These are phyloP conservation scores for Fusarium coicis DNA, from an alignment of 2,329 filamentous ascomycete genomes.

Conservation along the genomic window DNA sequence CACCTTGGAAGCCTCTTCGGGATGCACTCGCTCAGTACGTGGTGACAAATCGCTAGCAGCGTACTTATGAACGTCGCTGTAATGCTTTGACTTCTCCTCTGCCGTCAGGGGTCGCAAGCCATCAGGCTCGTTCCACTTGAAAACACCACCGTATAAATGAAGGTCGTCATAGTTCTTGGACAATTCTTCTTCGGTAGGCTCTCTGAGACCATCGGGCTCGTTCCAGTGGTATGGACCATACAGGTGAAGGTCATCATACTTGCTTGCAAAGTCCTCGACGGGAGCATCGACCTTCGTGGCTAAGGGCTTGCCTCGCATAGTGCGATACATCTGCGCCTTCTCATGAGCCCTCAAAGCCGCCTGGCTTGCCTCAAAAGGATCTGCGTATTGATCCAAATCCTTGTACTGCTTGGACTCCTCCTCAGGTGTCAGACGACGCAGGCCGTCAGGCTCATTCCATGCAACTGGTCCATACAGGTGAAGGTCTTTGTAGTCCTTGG, in stretches of 20 bases:
- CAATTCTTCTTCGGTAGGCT: constrained; percentile 48
- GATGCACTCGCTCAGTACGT: constrained; percentile 32
- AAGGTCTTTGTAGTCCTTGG: constrained; percentile 55
- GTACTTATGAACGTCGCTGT: constrained; percentile 52
- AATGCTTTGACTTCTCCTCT: constrained; percentile 55
- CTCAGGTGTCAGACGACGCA: constrained; percentile 44
- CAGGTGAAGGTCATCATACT: constrained; percentile 56
- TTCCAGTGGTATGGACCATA: constrained; percentile 54
- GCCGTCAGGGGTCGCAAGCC: constrained; percentile 44
- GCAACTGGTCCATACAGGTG: constrained; percentile 50
- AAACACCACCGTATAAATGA: constrained; percentile 48
- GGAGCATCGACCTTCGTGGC: constrained; percentile 49
- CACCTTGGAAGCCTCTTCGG: constrained; percentile 46
- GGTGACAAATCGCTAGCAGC: constrained; percentile 41
- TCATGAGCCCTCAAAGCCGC: constrained; percentile 44
- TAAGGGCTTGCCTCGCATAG: constrained; percentile 51
- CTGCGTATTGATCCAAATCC: constrained; percentile 52
- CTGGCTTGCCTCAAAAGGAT: constrained; percentile 50
- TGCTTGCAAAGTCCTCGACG: constrained; percentile 41
- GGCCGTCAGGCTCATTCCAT: constrained; percentile 48
- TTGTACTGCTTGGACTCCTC: constrained; percentile 47
- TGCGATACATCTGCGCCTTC: constrained; percentile 44
- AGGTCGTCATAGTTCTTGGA: constrained; percentile 55
- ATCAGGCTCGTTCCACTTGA: constrained; percentile 52
- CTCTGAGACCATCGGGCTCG: constrained; percentile 53